Conservation (phyloP, 768 basidiomycete genomes). For the Lyophyllum shimeji region DNA sequence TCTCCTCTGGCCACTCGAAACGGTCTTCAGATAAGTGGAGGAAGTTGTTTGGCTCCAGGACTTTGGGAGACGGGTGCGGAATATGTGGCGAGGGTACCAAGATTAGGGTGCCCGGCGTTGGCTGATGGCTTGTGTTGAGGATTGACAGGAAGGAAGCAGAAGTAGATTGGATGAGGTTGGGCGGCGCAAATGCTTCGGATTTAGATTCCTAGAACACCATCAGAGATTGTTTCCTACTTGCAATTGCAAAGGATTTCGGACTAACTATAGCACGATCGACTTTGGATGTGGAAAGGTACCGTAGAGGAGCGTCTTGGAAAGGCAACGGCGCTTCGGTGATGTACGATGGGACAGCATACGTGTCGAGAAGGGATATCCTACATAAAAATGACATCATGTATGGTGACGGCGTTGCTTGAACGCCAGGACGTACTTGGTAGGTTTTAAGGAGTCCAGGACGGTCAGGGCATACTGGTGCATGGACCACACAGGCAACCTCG, state of each 20-base stretch:
- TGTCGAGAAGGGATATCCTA: conserved; percentile 52
- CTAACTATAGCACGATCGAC: conserved; percentile 21
- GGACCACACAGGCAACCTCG: conserved; percentile 47
- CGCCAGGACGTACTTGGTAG: conserved; percentile 39
- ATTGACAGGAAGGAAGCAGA: conserved; percentile 54
- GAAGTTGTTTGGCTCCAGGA: conserved; percentile 32
- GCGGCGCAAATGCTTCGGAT: conserved; percentile 45
- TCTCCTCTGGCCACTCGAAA: conserved; percentile 34
- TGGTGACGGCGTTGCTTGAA: neutral
- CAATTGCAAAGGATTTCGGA: neutral
- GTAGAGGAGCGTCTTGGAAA: conserved; percentile 46
- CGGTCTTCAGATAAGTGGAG: conserved; percentile 30
- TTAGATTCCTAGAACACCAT: conserved; percentile 28
- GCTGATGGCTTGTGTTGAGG: conserved; percentile 18
- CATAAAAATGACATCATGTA: neutral
- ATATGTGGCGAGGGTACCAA: conserved; percentile 51
- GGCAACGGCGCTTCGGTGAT: conserved; percentile 34
- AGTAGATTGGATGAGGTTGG: conserved; percentile 56
- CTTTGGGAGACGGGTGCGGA: conserved; percentile 38
- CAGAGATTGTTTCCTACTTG: neutral
- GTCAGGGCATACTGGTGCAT: conserved; percentile 48
- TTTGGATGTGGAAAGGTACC: conserved; percentile 43
- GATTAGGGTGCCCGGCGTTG: conserved; percentile 31
- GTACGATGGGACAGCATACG: conserved; percentile 51
- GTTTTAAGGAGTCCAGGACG: conserved; percentile 42